Base-by-base conservation (phyloP, 2,329 filamentous ascomycete species). In the Truncatella angustata region DNA sequence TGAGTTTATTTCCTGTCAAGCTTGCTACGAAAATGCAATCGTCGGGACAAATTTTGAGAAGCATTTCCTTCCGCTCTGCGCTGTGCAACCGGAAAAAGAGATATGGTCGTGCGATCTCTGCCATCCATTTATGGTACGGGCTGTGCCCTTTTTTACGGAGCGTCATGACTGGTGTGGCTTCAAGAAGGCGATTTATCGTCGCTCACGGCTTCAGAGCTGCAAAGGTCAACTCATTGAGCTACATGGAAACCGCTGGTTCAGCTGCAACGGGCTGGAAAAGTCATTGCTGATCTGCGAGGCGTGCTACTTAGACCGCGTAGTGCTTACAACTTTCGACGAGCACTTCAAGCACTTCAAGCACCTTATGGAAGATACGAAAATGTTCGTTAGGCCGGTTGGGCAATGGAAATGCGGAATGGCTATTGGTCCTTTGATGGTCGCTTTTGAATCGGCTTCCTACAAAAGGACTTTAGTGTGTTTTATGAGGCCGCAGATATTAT, bases 21-120 rank as follows among this genome's bases (percentile, higher is more conserved):
- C 50, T 32, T 52, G 44, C 26, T 49, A 49, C 14, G 43, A 52
- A n/a, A 44, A 52, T 35, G 43, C 28, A 6, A 20, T 52, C 9
- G 12, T 14, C 5, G 50, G 21, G 5, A 43, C 50, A 23, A 11
- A 24, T 7, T 49, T 52, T 20, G 50, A 44, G 14, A 9, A 11
- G 12, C n/a, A 12, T 7, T 52, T 52, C 18, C 18, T 16, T 18
- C 46, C 46, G 23, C n/a, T 18, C 32, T 16, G 6, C 18, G 26
- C 7, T 9, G 9, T 16, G 18, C 30, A 36, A 20, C 11, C 12
- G 5, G 1, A 14, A 10, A 23, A 18, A 9, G 46, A 49, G 32
- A n/a, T 26, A 3, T 36, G 32, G 46, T 14, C 12, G 4, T 49
- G 46, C 12, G 20, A n/a, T 26, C 18, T 49, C 10, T 23, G 32